Evolutionary conservation across 768 basidiomycete species (phyloP).

Genomic region (Lentinula sp.): DNA sequence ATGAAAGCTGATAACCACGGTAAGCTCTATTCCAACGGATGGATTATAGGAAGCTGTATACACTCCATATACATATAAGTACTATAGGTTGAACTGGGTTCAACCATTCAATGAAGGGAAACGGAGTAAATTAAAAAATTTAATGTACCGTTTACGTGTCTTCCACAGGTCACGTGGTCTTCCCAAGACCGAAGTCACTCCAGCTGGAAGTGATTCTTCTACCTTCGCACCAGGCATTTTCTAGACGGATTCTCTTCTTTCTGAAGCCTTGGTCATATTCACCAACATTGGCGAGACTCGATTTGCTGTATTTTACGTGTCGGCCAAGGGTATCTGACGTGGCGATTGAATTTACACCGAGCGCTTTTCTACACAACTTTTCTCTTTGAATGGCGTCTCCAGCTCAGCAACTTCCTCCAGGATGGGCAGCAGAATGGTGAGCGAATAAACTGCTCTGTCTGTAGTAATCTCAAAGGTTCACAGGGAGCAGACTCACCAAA

Average conservation of each 20-base stretch:
- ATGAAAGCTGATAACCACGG: too few relatives aligned
- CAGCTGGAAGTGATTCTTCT: background rate
- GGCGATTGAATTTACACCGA: conserved; percentile 5
- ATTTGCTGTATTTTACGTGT: background rate
- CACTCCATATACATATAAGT: too few relatives aligned
- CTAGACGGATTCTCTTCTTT: background rate
- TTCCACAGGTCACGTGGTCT: background rate
- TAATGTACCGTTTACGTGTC: background rate
- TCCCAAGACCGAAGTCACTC: background rate
- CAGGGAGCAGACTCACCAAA: conserved; percentile 78
- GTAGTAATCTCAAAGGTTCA: conserved; percentile 10
- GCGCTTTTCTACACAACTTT: background rate
- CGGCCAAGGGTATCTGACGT: conserved; percentile 7
- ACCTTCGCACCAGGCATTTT: background rate
- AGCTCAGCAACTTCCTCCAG: conserved; percentile 73
- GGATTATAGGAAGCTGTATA: too few relatives aligned
- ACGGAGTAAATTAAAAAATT: background rate
- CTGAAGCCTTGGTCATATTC: background rate
- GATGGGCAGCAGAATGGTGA: conserved; percentile 93
- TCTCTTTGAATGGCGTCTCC: conserved; percentile 39
- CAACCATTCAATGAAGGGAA: too few relatives aligned
- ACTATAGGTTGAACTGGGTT: too few relatives aligned
- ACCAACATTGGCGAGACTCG: background rate
- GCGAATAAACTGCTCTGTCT: conserved; percentile 19
- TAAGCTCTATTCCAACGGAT: too few relatives aligned